Evolutionary conservation across 1,284 basidiomycete species (phyloP), one percentile per base, ranked within the genome.

Genomic region (Hemileia vastatrix): DNA sequence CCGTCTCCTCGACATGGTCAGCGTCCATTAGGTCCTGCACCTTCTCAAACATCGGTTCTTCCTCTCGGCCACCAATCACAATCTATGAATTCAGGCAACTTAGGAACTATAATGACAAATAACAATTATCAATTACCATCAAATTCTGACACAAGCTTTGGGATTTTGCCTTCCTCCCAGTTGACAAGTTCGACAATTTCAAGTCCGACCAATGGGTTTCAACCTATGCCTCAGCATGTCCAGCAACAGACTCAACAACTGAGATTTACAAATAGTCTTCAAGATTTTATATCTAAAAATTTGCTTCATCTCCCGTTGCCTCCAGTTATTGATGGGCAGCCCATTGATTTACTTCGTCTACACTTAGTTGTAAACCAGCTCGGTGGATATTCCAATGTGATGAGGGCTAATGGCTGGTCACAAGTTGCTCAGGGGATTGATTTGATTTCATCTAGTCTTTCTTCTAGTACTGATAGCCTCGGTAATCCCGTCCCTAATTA

Each of bases 401-500:
- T 36, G 32, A 40, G 52, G 19, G 11, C 36, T n/a, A 32, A 44
- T n/a, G 27, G 9, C 18, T 61, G 59, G 59, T 6, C 52, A 13
- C 59, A 54, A 23, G 49, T 61, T 31, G 59, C 59, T 21, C 27
- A 5, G 18, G 27, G 32, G 4, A 54, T 61, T n/a, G 59, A 61
- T 3, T 43, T 61, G 4, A 15, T 54, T 19, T 52, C 59, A 21
- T 53, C 50, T 33, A 18, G 51, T 23, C 43, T 40, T 15, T 32
- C 47, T 54, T 53, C 51, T 48, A 44, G 43, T 8, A 27, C 43
- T 8, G 59, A 61, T 19, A n/a, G n/a, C n/a, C n/a, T n/a, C n/a
- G 3, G 3, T 32, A 48, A 32, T 19, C 27, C 24, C 51, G 24
- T 36, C 2, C 54, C 32, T 31, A 54, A 44, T 49, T 45, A 23